phyloP scores from a whole-genome alignment of 306 rosid species.

The Sicyos baderoa region DNA sequence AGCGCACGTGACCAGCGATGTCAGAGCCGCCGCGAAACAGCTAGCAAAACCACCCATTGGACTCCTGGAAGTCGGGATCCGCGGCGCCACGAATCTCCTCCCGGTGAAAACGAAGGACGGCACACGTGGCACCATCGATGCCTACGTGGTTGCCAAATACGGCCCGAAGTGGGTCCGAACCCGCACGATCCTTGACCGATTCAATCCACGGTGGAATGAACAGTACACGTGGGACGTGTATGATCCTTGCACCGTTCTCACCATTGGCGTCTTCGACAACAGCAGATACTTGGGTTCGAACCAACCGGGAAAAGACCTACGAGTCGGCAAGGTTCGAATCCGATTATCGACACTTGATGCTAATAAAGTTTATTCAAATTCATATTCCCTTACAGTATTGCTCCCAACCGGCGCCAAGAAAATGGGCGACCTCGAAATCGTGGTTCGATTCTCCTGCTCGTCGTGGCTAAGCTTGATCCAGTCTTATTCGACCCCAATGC shows the following conservation, averaged over 20 bases:
- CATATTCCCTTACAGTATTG: slow-evolving; percentile 50
- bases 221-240: slow-evolving; percentile 85
- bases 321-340: slow-evolving; percentile 60
- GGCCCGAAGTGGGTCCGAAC: slow-evolving; percentile 90
- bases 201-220: slow-evolving; percentile 81
- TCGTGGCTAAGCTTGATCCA: slow-evolving; percentile 73
- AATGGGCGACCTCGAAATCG: slow-evolving; percentile 85
- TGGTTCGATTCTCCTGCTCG: slow-evolving; percentile 59
- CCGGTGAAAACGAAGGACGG: slow-evolving; percentile 72
- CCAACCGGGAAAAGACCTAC: slow-evolving; percentile 39
- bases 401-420: slow-evolving; percentile 73
- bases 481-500: slow-evolving; percentile 58
- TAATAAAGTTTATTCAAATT: slow-evolving; percentile 53
- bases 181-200: slow-evolving; percentile 62
- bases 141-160: slow-evolving; percentile 74
- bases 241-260: slow-evolving; percentile 74
- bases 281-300: slow-evolving; percentile 40
- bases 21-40: slow-evolving; percentile 62
- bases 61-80: slow-evolving; percentile 69
- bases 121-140: slow-evolving; percentile 60
- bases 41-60: slow-evolving; percentile 55
- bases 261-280: slow-evolving; percentile 68
- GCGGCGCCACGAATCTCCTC: slow-evolving; percentile 63
- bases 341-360: slow-evolving; percentile 62
- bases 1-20: slow-evolving; percentile 78